Percentiles rank a stretch among this genome's conserved stretches.
These are phyloP conservation scores for Diatrype stigma DNA, from an alignment of 2,329 filamentous ascomycete species.

Conservation along the genomic window DNA sequence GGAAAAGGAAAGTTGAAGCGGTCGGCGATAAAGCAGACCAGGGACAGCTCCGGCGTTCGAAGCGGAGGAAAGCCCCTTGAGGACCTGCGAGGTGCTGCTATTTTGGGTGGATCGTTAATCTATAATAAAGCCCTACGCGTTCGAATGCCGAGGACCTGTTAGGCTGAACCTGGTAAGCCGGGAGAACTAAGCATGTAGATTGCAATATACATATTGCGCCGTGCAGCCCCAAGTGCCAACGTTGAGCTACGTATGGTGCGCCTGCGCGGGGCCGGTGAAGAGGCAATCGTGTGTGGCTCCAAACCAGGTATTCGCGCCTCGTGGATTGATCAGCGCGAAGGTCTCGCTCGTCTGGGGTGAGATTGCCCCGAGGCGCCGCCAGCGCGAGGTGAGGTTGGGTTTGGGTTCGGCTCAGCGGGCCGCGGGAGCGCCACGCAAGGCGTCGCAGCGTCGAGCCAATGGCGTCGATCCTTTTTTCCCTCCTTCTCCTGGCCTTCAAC, in stretches of 20 bases:
- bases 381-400: no score
- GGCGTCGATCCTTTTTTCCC: no score
- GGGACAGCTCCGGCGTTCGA: slow-evolving; percentile 20
- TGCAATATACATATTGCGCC: neutral
- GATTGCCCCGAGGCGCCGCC: slow-evolving; percentile 19
- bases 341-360: slow-evolving; percentile 4
- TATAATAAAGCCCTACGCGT: slow-evolving; percentile 1
- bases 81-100: no score
- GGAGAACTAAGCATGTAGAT: neutral
- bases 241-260: no score
- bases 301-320: no score
- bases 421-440: slow-evolving; percentile 21
- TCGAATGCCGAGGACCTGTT: slow-evolving; percentile 7
- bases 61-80: slow-evolving; percentile 21
- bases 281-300: no score
- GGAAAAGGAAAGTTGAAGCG: slow-evolving; percentile 17
- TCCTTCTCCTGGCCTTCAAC: no score
- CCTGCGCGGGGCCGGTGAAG: no score
- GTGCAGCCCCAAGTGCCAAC: no score
- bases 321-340: neutral
- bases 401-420: slow-evolving; percentile 21
- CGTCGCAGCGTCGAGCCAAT: slow-evolving; percentile 16
- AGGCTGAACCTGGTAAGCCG: slow-evolving; percentile 16
- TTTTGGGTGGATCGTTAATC: neutral
- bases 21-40: slow-evolving; percentile 12